Evolutionary conservation across 1,284 basidiomycete genomes (phyloP).

Genomic region (Ustilago cynodontis): DNA sequence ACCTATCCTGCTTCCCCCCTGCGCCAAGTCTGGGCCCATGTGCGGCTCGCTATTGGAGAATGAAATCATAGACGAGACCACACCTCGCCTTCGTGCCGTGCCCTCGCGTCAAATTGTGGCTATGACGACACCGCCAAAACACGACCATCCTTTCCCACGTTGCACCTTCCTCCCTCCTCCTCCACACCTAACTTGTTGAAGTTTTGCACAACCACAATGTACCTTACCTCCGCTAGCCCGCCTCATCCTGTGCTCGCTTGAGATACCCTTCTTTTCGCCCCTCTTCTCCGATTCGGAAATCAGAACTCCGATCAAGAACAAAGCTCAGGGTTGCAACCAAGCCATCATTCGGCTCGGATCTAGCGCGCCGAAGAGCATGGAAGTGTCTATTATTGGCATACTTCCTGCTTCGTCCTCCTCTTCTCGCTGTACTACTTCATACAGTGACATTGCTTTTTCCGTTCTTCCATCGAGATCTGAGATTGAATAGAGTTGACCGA

Average conservation of each 20-base stretch:
- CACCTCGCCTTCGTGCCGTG: not conserved
- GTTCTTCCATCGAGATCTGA: constrained; percentile 1
- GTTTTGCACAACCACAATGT: not conserved
- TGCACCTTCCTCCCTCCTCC: constrained; percentile 1
- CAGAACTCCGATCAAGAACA: constrained; percentile 1
- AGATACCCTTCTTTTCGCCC: not conserved
- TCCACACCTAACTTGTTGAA: not conserved
- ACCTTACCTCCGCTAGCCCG: too few relatives aligned
- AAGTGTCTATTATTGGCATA: not conserved
- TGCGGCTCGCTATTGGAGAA: not conserved
- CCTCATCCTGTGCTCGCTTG: too few relatives aligned
- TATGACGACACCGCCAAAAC: constrained; percentile 18
- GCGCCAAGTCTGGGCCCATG: not conserved
- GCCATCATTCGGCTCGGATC: constrained; percentile 3
- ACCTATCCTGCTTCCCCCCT: not conserved
- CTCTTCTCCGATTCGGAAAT: constrained; percentile 1
- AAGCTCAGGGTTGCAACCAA: not conserved
- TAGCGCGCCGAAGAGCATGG: not conserved
- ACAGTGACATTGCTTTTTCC: not conserved
- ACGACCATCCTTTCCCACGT: not conserved
- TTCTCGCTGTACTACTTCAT: too few relatives aligned
- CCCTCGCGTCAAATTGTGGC: constrained; percentile 11
- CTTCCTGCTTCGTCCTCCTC: constrained; percentile 1
- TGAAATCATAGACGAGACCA: constrained; percentile 10
- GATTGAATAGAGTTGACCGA: not conserved